A percentile compares a stretch with the other conserved stretches of the same genome.
These are phyloP conservation scores for Beauveria caledonica DNA, from an alignment of 2,329 filamentous ascomycete species.

Conservation along the genomic window DNA sequence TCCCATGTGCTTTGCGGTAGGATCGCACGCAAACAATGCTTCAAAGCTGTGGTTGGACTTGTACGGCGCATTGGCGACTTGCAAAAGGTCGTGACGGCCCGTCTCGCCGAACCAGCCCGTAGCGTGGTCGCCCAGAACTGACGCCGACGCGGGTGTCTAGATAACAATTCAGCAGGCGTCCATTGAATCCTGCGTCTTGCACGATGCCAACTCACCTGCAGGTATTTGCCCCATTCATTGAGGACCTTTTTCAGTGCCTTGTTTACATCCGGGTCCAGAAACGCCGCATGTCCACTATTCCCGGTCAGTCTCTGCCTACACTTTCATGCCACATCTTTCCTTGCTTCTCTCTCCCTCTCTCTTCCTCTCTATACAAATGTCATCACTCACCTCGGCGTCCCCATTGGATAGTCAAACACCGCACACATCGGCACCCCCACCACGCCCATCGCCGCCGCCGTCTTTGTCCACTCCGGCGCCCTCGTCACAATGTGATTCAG, in stretches of 20 bases:
- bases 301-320: not conserved
- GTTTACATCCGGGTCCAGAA: slow-evolving; percentile 48
- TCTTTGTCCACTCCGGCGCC: slow-evolving; percentile 46
- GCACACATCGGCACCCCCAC: slow-evolving; percentile 11
- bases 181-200: too few relatives aligned
- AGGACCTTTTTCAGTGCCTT: slow-evolving; percentile 44
- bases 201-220: slow-evolving; percentile 29
- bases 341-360: not conserved
- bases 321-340: not conserved
- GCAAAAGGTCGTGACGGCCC: slow-evolving; percentile 39
- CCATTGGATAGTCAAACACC: slow-evolving; percentile 40
- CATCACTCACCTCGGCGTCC: slow-evolving; percentile 36
- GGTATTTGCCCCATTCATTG: slow-evolving; percentile 49
- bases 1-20: slow-evolving; percentile 46
- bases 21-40: slow-evolving; percentile 54
- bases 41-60: slow-evolving; percentile 42
- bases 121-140: slow-evolving; percentile 36
- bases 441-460: slow-evolving; percentile 27
- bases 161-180: not conserved
- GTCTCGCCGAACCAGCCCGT: slow-evolving; percentile 50
- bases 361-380: not conserved
- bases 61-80: slow-evolving; percentile 41
- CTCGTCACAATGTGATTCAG: slow-evolving; percentile 51
- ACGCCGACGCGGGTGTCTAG: slow-evolving; percentile 44
- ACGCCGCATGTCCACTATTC: slow-evolving; percentile 41